phyloP scores from a whole-genome alignment of 1,284 basidiomycete genomes.

The Trichosporon coremiiforme region DNA sequence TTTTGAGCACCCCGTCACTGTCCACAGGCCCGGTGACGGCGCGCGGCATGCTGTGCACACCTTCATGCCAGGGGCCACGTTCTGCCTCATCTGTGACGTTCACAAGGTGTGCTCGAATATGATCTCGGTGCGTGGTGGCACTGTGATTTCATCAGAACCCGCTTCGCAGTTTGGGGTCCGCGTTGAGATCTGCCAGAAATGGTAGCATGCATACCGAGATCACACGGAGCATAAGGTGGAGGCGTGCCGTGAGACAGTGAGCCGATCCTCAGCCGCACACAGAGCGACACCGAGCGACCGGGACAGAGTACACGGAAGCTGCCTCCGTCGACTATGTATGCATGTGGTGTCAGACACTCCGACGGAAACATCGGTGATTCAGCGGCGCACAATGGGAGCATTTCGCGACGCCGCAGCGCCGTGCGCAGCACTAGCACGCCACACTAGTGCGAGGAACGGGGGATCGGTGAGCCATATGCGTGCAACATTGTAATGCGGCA shows the following conservation, averaged over 20 bases:
- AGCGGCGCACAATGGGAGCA: background rate
- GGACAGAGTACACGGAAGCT: background rate
- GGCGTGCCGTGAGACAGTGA: too few relatives aligned
- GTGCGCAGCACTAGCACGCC: background rate
- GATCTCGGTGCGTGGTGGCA: background rate
- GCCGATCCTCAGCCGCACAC: background rate
- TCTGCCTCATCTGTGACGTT: background rate
- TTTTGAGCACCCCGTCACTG: background rate
- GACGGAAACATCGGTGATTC: background rate
- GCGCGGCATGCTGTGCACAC: background rate
- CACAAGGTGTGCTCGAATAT: background rate
- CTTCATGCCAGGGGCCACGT: background rate
- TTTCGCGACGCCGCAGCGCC: background rate
- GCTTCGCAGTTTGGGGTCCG: background rate
- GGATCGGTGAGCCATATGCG: conserved; percentile 4
- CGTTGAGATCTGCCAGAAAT: background rate
- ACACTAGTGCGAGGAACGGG: background rate
- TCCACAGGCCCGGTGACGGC: background rate
- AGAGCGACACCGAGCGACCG: conserved; percentile 7
- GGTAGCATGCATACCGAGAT: background rate
- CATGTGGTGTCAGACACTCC: background rate
- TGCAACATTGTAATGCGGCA: background rate
- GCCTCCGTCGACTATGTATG: background rate
- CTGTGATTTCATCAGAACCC: too few relatives aligned
- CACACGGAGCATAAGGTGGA: background rate